Conservation (phyloP, 1,284 basidiomycete species). For the Chalciporus sp. region DNA sequence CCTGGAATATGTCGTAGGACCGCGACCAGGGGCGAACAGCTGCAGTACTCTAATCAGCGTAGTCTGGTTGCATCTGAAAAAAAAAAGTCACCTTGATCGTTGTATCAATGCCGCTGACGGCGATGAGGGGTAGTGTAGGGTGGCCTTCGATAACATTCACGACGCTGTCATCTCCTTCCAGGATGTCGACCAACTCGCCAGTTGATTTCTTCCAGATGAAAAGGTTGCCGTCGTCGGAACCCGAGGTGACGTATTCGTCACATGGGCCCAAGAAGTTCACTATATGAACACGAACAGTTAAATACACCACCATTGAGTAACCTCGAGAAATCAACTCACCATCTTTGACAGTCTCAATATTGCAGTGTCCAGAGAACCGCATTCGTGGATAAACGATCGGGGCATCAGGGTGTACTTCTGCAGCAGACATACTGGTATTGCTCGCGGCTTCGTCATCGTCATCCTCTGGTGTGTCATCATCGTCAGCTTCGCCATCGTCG, state of each 20-base stretch:
- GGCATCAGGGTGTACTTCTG: slow-evolving; percentile 40
- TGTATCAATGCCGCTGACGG: slow-evolving; percentile 87
- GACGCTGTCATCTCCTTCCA: slow-evolving; percentile 80
- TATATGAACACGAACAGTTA: slow-evolving; percentile 32
- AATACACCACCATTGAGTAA: neutral
- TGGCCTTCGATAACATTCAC: slow-evolving; percentile 91
- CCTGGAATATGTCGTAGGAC: slow-evolving; percentile 53
- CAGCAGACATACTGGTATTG: slow-evolving; percentile 24
- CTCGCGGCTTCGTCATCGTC: slow-evolving; percentile 39
- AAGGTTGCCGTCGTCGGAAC: slow-evolving; percentile 86
- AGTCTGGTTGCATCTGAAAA: neutral
- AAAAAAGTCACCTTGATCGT: slow-evolving; percentile 72
- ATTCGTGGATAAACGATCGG: slow-evolving; percentile 71
- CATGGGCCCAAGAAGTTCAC: slow-evolving; percentile 83
- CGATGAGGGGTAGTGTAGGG: slow-evolving; percentile 78
- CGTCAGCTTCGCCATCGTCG: slow-evolving; percentile 25
- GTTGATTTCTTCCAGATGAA: slow-evolving; percentile 83
- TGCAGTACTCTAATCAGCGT: slow-evolving; percentile 30
- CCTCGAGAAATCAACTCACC: slow-evolving; percentile 50
- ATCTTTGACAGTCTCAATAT: slow-evolving; percentile 89
- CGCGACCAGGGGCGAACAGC: slow-evolving; percentile 70
- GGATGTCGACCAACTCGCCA: slow-evolving; percentile 70
- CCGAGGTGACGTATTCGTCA: slow-evolving; percentile 83
- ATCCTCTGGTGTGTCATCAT: slow-evolving; percentile 20
- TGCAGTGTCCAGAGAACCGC: slow-evolving; percentile 76